phyloP scores from a whole-genome alignment of 768 basidiomycete genomes.

The Candolleomyces aberdarensis region DNA sequence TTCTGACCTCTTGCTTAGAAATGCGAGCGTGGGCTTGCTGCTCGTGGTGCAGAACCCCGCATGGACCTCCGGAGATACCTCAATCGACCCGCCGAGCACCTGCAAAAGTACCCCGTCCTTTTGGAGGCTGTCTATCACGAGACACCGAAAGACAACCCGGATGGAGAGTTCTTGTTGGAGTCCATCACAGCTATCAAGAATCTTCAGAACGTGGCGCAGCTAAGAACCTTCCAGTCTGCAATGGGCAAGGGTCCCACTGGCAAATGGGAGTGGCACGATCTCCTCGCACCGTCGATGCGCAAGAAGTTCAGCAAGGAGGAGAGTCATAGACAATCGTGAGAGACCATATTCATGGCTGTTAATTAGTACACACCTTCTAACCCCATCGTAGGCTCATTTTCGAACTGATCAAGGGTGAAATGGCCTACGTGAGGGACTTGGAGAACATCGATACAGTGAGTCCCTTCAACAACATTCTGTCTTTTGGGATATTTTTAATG shows the following conservation, averaged over 20 bases:
- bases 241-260: slow-evolving; percentile 78
- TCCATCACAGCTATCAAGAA: slow-evolving; percentile 81
- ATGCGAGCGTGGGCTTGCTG: not conserved
- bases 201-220: slow-evolving; percentile 74
- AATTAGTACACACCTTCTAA: not conserved
- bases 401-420: slow-evolving; percentile 93
- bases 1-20: not conserved
- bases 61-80: slow-evolving; percentile 73
- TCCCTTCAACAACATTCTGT: not conserved
- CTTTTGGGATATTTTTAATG: not conserved
- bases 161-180: slow-evolving; percentile 75
- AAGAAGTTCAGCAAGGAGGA: slow-evolving; percentile 67
- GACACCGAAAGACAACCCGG: slow-evolving; percentile 77
- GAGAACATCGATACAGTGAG: slow-evolving; percentile 78
- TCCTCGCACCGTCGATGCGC: slow-evolving; percentile 65
- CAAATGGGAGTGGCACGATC: slow-evolving; percentile 88
- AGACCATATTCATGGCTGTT: not conserved
- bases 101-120: slow-evolving; percentile 85
- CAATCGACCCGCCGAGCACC: slow-evolving; percentile 74
- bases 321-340: slow-evolving; percentile 37
- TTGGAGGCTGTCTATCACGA: slow-evolving; percentile 85
- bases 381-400: slow-evolving; percentile 69
- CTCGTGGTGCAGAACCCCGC: slow-evolving; percentile 14
- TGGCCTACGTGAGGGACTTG: slow-evolving; percentile 91
- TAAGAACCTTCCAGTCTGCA: slow-evolving; percentile 86